Base-by-base conservation (phyloP, 1,284 basidiomycete species). In the Tilletiopsis washingtonensis region DNA sequence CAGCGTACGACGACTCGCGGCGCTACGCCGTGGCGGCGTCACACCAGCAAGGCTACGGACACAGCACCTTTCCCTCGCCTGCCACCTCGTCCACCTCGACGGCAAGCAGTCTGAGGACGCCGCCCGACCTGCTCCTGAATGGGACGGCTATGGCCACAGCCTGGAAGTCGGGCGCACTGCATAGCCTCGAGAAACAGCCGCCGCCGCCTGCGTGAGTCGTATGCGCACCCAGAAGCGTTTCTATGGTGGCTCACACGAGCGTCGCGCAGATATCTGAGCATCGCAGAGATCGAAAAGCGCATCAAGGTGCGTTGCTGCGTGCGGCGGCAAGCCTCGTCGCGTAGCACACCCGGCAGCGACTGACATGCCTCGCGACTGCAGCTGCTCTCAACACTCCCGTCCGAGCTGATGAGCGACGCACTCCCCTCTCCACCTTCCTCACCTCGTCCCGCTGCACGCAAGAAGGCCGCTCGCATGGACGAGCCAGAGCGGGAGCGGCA, bases 51-150 rank as follows among this genome's bases (percentile, higher is more conserved):
- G 4, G 23, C 19, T 41, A 41, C 40, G 19, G 40, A 3, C 12
- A 5, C 20, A 9, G 20, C 5, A 41, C 14, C 40, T 41, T 41
- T 21, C 40, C 24, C 19, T 21, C 17, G 19, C 48, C 47, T 11
- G 25, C 52, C 2, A 47, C 51, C 5, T 54, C 56, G 14, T 26
- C 49, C 26, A 47, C 43, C 5, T 57, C 55, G 17, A 44, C 38
- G 9, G 47, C 23, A 32, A 49, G 49, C 20, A 63, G 57, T 17
- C 42, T 67, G 0, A 47, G 59, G 5, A 67, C 64, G 1, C 64
- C 64, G 2, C 64, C 64, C 0, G 64, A 67, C 24, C 56, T 66
- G 20, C 49, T 62, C 5, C 42, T 64, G 32, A 62, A 64, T 29
- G 61, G 56, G 45, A 29, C 34, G 51, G 40, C 17, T 43, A 51